Evolutionary conservation across 2,329 filamentous ascomycete genomes (phyloP), one percentile per base, ranked within the genome.

Genomic region (Cladosporium cucumerinum): DNA sequence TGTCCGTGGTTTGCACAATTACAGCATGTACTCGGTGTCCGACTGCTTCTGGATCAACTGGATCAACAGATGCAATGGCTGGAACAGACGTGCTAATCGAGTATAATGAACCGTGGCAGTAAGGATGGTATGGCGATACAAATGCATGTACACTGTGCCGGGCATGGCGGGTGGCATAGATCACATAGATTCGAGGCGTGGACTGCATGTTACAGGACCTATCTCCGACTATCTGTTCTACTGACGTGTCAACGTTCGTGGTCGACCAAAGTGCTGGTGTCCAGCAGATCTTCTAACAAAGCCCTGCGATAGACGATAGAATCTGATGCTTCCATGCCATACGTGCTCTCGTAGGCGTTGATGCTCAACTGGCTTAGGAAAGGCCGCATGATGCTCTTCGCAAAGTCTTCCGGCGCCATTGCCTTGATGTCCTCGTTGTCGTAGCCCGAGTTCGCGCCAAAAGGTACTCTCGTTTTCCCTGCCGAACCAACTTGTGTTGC

Each of bases 291-390:
- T 18, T 66, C 66, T 46, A 77, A 63, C 54, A 77, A 63, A 21
- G 65, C 63, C 8, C 69, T 63, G 36, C 71, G 70, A 72, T 91
- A 93, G 11, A 82, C 82, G 60, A 87, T 85, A 71, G 83, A 75
- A 76, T 96, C 92, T 28, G 90, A 78, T 49, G 77, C 77, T 39
- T 87, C 88, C 87, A 97, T 93, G 18, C 89, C 87, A 77, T 99
- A 99, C 63, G 90, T 94, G 67, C 89, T 90, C 80, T 99, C 95
- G 78, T 97, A 99, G 0, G 91, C 89, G 75, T 89, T 91, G 72
- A 99, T 97, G 75, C 93, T 97, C 68, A 99, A 80, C 75, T 96
- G 91, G 16, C 89, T 90, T 74, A 98, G 92, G 79, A 97, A 98
- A 0, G 94, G 94, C 70, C 91, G 84, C 67, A 98, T 78, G 14